These are phyloP conservation scores for Aspergillus thermomutatus DNA, from an alignment of 2,329 filamentous ascomycete genomes.

Conservation along the genomic window DNA sequence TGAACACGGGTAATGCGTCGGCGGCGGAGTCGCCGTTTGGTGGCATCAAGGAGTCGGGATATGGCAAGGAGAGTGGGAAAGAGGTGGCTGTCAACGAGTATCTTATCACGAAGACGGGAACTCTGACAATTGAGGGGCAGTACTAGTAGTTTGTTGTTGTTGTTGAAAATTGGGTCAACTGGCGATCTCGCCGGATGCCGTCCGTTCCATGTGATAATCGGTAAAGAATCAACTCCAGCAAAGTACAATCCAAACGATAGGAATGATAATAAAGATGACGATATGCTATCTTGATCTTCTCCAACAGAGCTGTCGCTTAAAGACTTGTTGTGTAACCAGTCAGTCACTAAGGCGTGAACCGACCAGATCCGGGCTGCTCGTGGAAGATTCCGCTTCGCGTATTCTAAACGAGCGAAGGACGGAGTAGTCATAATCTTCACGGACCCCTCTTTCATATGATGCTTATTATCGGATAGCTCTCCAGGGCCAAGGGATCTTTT, in stretches of 20 bases:
- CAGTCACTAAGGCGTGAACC: background rate
- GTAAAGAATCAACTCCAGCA: background rate
- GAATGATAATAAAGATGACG: background rate
- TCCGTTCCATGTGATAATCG: background rate
- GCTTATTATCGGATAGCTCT: background rate
- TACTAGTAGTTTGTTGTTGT: conserved; percentile 33
- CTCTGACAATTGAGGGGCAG: conserved; percentile 57
- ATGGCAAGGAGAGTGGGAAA: conserved; percentile 66
- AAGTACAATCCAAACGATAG: background rate
- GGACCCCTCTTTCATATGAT: background rate
- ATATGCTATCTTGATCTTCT: too few relatives aligned
- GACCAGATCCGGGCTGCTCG: background rate
- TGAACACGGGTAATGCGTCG: conserved; percentile 63
- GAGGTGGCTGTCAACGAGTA: conserved; percentile 64
- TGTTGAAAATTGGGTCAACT: background rate
- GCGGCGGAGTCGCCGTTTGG: conserved; percentile 66
- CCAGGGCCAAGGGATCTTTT: too few relatives aligned
- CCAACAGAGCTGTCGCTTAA: too few relatives aligned
- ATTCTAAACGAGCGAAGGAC: background rate
- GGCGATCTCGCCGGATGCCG: background rate
- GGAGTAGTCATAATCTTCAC: background rate
- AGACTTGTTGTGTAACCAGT: too few relatives aligned
- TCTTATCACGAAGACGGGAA: conserved; percentile 63
- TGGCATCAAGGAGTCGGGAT: conserved; percentile 65
- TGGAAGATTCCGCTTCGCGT: background rate